Evolutionary conservation across 2,329 filamentous ascomycete genomes (phyloP), one percentile per base, ranked within the genome.

Genomic region (Penicillium paneum): DNA sequence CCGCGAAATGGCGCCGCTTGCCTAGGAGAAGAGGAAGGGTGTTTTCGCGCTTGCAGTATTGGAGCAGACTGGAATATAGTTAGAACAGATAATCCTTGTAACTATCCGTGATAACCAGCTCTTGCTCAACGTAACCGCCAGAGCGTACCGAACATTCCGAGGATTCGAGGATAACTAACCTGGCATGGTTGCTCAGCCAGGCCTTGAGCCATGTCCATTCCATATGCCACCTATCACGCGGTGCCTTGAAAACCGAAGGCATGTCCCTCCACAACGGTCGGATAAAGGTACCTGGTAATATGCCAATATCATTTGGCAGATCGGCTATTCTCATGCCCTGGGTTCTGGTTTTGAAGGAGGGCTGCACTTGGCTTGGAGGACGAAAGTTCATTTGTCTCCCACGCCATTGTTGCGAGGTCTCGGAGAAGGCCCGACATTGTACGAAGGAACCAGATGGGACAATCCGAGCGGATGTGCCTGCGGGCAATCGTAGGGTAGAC

Each of bases 281-380:
- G 17, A 76, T 64, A 52, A 73, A 76, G 0, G 73, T 76, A 28
- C 75, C 75, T 12, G 75, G 75, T 42, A 81, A 62, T 41, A 80
- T 39, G 32, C 78, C 78, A 19, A 79, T 61, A 60, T 79, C 74
- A 53, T 76, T 71, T n/a, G 72, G 72, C 52, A 77, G 56, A 36
- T 70, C 67, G 17, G 66, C 54, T 31, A 63, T 59, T 38, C 67
- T 60, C 42, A 73, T 57, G 8, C 72, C 65, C 48, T 66, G 67
- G 15, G 67, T 62, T 41, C 67, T 61, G 29, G 71, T 66, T 45
- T 67, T 68, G 64, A 76, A 71, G 49, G 75, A 76, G 29, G 73
- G 73, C 55, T 75, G 58, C 15, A 55, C 39, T 19, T 50, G 10
- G 41, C 49, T 53, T 12, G 53, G 52, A 41, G 61, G 50, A 35